These are phyloP conservation scores for Calocybe cyanea DNA, from an alignment of 768 basidiomycete species.

Conservation along the genomic window DNA sequence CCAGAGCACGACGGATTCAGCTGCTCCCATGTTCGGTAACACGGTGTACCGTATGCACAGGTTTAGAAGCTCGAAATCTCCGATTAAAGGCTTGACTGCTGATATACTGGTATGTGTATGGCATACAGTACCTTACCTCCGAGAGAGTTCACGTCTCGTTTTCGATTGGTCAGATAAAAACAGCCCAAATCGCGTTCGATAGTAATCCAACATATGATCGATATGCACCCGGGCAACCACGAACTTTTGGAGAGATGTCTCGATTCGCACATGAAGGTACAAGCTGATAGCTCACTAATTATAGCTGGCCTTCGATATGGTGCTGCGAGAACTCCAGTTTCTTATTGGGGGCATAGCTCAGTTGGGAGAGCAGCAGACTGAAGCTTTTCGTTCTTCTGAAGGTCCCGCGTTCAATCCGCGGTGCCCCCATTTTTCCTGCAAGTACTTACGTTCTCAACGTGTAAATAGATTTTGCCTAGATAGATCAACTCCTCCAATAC, in stretches of 20 bases:
- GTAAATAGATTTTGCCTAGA: no score
- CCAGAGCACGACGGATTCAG: slow-evolving; percentile 56
- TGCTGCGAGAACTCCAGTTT: neutral
- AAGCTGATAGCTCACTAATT: neutral
- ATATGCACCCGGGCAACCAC: slow-evolving; percentile 51
- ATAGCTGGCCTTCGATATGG: neutral
- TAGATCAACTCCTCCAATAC: slow-evolving; percentile 71
- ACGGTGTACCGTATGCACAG: slow-evolving; percentile 78
- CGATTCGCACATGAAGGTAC: neutral
- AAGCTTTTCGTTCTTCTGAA: neutral
- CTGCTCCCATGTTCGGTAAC: slow-evolving; percentile 42
- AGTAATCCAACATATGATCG: slow-evolving; percentile 47
- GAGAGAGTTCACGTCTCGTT: neutral
- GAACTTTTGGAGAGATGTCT: slow-evolving; percentile 20
- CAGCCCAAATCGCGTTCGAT: slow-evolving; percentile 65
- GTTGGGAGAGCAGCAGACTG: slow-evolving; percentile 5
- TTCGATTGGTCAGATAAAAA: slow-evolving; percentile 47
- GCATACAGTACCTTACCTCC: neutral
- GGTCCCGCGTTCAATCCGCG: slow-evolving; percentile 1
- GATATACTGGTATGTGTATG: slow-evolving; percentile 69
- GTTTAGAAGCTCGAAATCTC: slow-evolving; percentile 72
- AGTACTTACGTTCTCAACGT: no score
- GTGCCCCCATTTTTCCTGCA: neutral
- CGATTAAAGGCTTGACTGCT: slow-evolving; percentile 80
- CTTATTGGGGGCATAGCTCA: neutral